Conservation (phyloP, 23 red algal species). For the Cyanidiococcus yangmingshanensis region DNA sequence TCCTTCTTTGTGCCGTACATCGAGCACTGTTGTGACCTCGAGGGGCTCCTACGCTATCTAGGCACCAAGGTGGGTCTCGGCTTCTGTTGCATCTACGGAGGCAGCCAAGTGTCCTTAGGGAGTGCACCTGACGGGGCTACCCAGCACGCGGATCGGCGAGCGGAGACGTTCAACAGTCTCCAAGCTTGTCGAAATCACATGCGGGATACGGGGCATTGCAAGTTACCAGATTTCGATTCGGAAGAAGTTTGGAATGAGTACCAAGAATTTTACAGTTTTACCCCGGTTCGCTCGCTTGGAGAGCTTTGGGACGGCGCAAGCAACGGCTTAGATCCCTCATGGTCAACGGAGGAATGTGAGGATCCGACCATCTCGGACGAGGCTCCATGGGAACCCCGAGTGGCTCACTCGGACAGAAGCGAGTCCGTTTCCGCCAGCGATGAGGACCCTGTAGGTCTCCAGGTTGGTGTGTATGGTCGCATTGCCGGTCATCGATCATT, state of each 20-base stretch:
- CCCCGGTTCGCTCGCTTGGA: conserved; percentile 17
- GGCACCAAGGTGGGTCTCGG: conserved; percentile 46
- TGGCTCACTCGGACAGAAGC: not conserved
- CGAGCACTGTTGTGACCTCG: conserved; percentile 44
- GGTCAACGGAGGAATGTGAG: conserved; percentile 6
- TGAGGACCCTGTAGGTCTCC: not conserved
- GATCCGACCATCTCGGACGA: not conserved
- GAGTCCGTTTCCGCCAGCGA: not conserved
- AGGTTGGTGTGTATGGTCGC: not conserved
- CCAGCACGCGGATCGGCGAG: conserved; percentile 42
- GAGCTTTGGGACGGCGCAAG: conserved; percentile 32
- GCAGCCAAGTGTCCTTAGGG: not conserved
- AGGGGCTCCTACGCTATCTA: conserved; percentile 63
- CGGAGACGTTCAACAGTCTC: conserved; percentile 37
- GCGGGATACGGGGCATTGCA: conserved; percentile 62
- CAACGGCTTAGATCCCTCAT: conserved; percentile 7
- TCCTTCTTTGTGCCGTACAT: conserved; percentile 69
- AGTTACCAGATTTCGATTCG: conserved; percentile 50
- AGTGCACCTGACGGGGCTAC: conserved; percentile 27
- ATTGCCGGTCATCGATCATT: conserved; percentile 11
- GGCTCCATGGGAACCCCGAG: not conserved
- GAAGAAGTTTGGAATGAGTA: conserved; percentile 57
- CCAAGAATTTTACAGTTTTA: conserved; percentile 49
- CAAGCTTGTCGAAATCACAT: conserved; percentile 54
- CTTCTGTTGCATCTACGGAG: conserved; percentile 7